Conservation (phyloP, 2,329 filamentous ascomycete species). For the Peltaster fructicola region DNA sequence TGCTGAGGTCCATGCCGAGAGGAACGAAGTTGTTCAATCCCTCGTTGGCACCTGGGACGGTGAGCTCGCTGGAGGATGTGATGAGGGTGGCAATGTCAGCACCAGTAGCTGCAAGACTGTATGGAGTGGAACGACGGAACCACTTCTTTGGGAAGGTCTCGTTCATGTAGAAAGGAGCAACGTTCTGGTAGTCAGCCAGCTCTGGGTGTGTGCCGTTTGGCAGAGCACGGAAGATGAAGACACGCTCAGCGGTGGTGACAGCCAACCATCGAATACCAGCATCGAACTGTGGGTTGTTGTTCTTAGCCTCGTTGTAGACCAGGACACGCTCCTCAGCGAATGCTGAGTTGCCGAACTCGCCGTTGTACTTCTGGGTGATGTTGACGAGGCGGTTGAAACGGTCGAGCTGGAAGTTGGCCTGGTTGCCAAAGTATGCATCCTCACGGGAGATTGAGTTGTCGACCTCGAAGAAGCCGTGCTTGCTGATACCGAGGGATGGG, state of each 20-base stretch:
- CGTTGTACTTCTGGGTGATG: slow-evolving; percentile 9
- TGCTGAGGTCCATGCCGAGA: slow-evolving; percentile 7
- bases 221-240: slow-evolving; percentile 14
- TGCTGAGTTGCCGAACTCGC: slow-evolving; percentile 9
- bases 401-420: slow-evolving; percentile 12
- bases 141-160: slow-evolving; percentile 14
- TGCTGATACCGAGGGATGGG: slow-evolving; percentile 12
- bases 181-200: slow-evolving; percentile 9
- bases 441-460: slow-evolving; percentile 14
- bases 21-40: slow-evolving; percentile 15
- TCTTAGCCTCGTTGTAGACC: slow-evolving; percentile 12
- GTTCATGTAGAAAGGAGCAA: slow-evolving; percentile 16
- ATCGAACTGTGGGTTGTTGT: slow-evolving; percentile 13
- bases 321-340: slow-evolving; percentile 11
- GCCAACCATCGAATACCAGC: slow-evolving; percentile 12
- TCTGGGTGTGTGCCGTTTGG: slow-evolving; percentile 10
- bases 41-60: slow-evolving; percentile 11
- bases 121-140: slow-evolving; percentile 10
- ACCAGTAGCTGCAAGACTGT: slow-evolving; percentile 9
- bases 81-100: slow-evolving; percentile 9
- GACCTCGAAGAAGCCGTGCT: slow-evolving; percentile 14
- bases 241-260: slow-evolving; percentile 14
- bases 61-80: slow-evolving; percentile 7
- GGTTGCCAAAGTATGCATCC: slow-evolving; percentile 12
- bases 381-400: slow-evolving; percentile 9